Base-by-base conservation (phyloP, 2,329 filamentous ascomycete genomes). In the Talaromyces sp. region DNA sequence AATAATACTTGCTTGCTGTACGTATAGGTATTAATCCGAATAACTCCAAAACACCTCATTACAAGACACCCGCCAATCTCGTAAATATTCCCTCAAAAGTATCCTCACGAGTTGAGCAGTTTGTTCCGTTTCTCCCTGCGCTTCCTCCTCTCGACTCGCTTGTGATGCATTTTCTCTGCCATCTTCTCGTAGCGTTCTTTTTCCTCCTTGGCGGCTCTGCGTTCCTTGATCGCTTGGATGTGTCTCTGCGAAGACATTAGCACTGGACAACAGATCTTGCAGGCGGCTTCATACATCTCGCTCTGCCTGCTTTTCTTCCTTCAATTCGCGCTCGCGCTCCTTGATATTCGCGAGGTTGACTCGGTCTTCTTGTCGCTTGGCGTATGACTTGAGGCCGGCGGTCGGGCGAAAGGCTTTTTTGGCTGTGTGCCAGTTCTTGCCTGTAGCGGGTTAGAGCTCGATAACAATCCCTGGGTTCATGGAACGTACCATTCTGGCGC, bases 91-190 rank as follows among this genome's bases (percentile, higher is more conserved):
- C 24, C 17, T 6, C 24, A n/a, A n/a, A n/a, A n/a, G n/a, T n/a
- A n/a, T 24, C 19, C 26, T 77, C 65, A 80, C 32, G 77, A 79
- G 64, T 74, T 77, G 58, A 80, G 70, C 59, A 80, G 58, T 68
- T 79, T 80, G 68, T 80, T 99, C 73, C 95, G 87, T 87, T 98
- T 98, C 82, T 99, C 95, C 77, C 91, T 90, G 72, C 93, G 86
- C 87, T 92, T 96, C 76, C 96, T 78, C 68, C 95, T 86, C 78
- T 99, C 95, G 13, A 98, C 89, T 63, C 93, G 84, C 83, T 96
- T 98, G 77, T 86, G 87, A 80, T 98, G 93, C 95, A 99, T 98
- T 81, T 95, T 98, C 79, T 92, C 91, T 21, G 92, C 93, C 86
- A 99, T 86, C 81, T 93, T 91, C 75, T 92, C 91, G 73, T 93